Conservation (phyloP, 257 asterid species). For the Thymus mandschuricus region DNA sequence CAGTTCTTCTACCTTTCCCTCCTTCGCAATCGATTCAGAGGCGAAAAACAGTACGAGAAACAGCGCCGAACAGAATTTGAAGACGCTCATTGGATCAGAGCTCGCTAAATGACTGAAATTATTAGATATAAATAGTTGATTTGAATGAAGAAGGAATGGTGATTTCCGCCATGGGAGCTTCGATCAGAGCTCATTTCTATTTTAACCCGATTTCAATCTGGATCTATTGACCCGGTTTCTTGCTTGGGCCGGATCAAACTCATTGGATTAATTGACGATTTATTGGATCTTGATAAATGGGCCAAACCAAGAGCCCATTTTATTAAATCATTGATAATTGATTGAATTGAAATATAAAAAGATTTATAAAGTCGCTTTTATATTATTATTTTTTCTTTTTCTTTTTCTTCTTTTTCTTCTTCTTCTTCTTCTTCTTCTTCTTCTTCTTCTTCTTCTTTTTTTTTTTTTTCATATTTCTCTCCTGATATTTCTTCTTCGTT, state of each 20-base stretch:
- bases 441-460: too few relatives aligned
- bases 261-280: background rate
- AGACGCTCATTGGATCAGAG: conserved; percentile 45
- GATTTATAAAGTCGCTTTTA: too few relatives aligned
- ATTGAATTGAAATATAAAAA: too few relatives aligned
- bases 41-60: conserved; percentile 42
- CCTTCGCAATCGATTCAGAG: conserved; percentile 47
- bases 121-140: background rate
- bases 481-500: too few relatives aligned
- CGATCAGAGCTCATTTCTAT: conserved; percentile 38
- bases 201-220: background rate
- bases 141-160: background rate
- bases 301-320: background rate
- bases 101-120: background rate
- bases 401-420: too few relatives aligned
- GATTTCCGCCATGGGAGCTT: conserved; percentile 50
- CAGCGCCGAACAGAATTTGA: conserved; percentile 39
- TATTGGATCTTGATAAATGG: background rate
- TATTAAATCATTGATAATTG: too few relatives aligned
- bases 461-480: too few relatives aligned
- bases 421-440: too few relatives aligned
- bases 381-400: too few relatives aligned
- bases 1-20: conserved; percentile 29
- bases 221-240: background rate
- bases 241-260: background rate